Conservation (phyloP, 2,329 filamentous ascomycete genomes). For the Chaetomium sp. region DNA sequence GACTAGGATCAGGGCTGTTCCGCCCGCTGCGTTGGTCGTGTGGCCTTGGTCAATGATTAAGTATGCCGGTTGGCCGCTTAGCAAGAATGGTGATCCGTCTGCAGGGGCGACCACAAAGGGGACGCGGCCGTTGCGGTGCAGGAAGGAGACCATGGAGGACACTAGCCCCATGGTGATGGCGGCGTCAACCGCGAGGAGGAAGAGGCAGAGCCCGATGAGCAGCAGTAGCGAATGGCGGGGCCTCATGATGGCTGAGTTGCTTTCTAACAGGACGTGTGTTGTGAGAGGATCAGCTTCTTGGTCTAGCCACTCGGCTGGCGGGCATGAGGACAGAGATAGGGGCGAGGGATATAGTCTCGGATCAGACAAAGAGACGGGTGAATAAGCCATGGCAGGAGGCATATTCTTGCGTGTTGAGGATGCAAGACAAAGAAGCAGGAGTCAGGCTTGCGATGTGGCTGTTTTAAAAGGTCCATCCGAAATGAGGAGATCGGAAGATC, state of each 20-base stretch:
- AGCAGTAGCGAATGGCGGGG: conserved; percentile 11
- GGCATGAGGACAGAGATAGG: background rate
- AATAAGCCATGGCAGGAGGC: background rate
- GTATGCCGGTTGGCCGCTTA: conserved; percentile 39
- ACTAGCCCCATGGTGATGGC: conserved; percentile 46
- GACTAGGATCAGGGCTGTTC: conserved; percentile 42
- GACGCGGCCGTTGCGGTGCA: conserved; percentile 40
- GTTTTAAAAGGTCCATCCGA: background rate
- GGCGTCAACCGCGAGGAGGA: conserved; percentile 43
- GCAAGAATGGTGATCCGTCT: conserved; percentile 31
- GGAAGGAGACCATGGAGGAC: conserved; percentile 44
- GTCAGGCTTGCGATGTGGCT: background rate
- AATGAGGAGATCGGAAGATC: background rate
- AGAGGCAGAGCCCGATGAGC: conserved; percentile 35
- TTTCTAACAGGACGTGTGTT: background rate
- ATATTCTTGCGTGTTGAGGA: background rate
- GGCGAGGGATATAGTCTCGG: background rate
- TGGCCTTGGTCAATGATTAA: conserved; percentile 47
- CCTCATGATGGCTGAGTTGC: conserved; percentile 5
- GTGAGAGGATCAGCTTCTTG: background rate
- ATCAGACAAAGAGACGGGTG: conserved; percentile 5
- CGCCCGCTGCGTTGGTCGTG: conserved; percentile 47
- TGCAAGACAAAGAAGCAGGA: background rate
- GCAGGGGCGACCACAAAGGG: conserved; percentile 36
- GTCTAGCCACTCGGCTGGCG: background rate